Percentiles rank a stretch among this genome's conserved stretches.
phyloP scores from a whole-genome alignment of 1,284 basidiomycete genomes.

The Rhizoctonia solani region DNA sequence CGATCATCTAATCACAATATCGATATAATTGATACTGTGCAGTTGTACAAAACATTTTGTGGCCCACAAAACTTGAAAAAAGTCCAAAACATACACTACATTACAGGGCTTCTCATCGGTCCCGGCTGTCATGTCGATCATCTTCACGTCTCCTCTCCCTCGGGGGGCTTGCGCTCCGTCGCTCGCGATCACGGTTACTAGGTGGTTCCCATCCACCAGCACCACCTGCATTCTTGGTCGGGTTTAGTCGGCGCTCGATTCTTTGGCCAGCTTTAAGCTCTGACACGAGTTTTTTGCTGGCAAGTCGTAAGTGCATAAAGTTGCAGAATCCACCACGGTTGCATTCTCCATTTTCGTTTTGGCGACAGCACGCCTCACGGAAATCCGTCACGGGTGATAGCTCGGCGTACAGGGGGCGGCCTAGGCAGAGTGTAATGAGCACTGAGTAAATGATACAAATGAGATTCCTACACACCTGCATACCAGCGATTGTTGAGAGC shows the following conservation, averaged over 20 bases:
- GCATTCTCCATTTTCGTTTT: conserved; percentile 97
- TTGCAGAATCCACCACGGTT: conserved; percentile 98
- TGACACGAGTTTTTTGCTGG: conserved; percentile 78
- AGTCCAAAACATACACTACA: background rate
- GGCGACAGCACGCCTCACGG: conserved; percentile 96
- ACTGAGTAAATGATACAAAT: conserved; percentile 8
- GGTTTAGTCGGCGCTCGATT: conserved; percentile 76
- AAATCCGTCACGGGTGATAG: conserved; percentile 99
- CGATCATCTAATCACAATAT: background rate
- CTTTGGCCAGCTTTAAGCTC: conserved; percentile 82
- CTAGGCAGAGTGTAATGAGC: conserved; percentile 49
- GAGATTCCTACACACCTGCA: conserved; percentile 72
- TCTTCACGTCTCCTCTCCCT: conserved; percentile 1
- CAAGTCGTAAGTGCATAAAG: conserved; percentile 95
- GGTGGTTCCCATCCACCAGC: conserved; percentile 78
- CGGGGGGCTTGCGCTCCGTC: conserved; percentile 72
- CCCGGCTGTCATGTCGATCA: background rate
- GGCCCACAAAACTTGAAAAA: background rate
- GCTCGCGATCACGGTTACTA: conserved; percentile 53
- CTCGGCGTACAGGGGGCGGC: conserved; percentile 96
- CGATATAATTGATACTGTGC: background rate
- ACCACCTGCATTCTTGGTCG: conserved; percentile 59
- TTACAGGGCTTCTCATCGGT: background rate
- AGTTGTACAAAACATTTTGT: background rate
- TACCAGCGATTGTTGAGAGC: conserved; percentile 97